Evolutionary conservation across 208 protist genomes (phyloP).

Genomic region (Wallacemonas sp.): DNA sequence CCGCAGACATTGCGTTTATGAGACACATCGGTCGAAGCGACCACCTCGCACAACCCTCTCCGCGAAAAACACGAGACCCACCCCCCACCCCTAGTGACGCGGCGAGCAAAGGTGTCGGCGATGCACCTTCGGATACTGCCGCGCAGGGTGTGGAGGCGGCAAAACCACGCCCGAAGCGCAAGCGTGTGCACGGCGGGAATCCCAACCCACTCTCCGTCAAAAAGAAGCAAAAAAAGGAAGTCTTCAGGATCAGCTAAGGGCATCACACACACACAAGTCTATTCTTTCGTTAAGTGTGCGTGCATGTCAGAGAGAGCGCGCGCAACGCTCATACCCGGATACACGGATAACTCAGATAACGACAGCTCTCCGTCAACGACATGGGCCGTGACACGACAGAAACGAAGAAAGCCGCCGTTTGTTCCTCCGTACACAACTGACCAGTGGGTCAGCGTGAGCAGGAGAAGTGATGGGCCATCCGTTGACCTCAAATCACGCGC

Average conservation of each 20-base stretch:
- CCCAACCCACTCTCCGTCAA: constrained; percentile 85
- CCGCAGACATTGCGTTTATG: constrained; percentile 61
- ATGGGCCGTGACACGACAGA: too few species aligned
- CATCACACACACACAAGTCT: background rate
- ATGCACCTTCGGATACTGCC: background rate
- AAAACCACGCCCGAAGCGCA: background rate
- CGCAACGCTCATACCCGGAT: too few species aligned
- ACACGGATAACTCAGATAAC: too few species aligned
- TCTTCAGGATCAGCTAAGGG: constrained; percentile 43
- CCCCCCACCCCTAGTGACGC: too few species aligned
- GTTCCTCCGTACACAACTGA: too few species aligned
- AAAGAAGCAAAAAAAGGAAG: constrained; percentile 68
- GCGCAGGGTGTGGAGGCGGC: background rate
- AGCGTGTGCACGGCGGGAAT: constrained; percentile 17
- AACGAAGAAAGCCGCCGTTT: too few species aligned
- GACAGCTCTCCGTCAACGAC: too few species aligned
- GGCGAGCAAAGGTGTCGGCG: background rate
- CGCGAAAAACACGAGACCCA: background rate
- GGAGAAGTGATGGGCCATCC: too few species aligned
- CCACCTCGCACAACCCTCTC: background rate
- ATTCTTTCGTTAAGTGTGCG: background rate
- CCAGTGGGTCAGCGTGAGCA: too few species aligned
- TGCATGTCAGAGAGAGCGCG: background rate
- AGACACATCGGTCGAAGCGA: constrained; percentile 23
- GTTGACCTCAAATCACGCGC: too few species aligned